Base-by-base conservation (phyloP, 306 rosid species). In the Prinsepia uniflora region DNA sequence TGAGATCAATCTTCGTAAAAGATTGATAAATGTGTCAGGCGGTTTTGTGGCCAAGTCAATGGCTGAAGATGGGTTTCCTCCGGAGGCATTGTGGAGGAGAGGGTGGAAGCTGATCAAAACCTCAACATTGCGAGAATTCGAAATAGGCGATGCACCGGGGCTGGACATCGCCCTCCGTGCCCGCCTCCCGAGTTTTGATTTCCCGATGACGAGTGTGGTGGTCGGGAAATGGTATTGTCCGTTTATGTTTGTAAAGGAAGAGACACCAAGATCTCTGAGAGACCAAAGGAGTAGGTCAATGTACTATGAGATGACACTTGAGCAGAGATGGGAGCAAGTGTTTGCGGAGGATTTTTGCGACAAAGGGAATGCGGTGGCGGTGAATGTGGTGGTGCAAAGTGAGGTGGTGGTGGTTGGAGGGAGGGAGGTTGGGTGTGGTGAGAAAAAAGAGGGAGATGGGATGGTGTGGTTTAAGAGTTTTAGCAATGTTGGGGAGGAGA, bases 181-280 rank as follows among this genome's bases (percentile, higher is more conserved):
- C 65, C 64, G 43, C 3, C 71, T 78, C 7, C 88, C 84, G 7
- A 68, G 62, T 24, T 76, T 81, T 50, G 40, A 60, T 22, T 81
- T 81, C 52, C 36, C 81, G 18, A 39, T 75, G 5, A 39, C 42
- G 14, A 61, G 61, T 14, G 81, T 81, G 48, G 74, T 72, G 8
- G 81, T 80, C 0, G 86, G 89, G 52, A 85, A 85, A 19, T 82
- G 86, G 84, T 82, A 63, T 42, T 49, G 72, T 59, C 89, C 83
- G 3, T 76, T 82, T 69, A 72, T 85, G 82, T 82, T 85, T 74
- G 24, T 85, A 4, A 75, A 68, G 22, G 86, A 82, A 58, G 72
- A 30, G 4, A 36, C 81, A 13, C 77, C 76, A 0, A 75, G 44
- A 48, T 40, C 65, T 0, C 19, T 77, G 7, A 72, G 17, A 42